A percentile compares a stretch with the other conserved stretches of the same genome.
Conservation (phyloP, 108 stramenopile genomes). For the Skeletonema marinoi region DNA sequence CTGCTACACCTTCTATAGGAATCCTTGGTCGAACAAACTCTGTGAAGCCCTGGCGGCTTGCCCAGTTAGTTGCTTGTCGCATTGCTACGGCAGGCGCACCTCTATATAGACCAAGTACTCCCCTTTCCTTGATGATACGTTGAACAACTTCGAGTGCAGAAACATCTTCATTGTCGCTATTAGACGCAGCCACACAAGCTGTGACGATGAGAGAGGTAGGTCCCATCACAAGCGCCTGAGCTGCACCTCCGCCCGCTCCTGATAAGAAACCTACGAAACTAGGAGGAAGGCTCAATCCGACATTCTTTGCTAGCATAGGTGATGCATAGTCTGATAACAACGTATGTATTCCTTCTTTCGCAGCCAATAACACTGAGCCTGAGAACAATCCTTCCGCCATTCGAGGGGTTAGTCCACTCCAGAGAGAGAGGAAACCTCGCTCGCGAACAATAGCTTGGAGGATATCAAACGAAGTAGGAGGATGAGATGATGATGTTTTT, state of each 20-base stretch:
- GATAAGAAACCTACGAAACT: conserved; percentile 24
- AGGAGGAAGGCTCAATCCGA: conserved; percentile 15
- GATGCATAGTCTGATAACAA: conserved; percentile 29
- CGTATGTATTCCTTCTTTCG: conserved; percentile 27
- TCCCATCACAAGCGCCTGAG: conserved; percentile 30
- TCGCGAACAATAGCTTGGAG: conserved; percentile 18
- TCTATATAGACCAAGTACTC: conserved; percentile 24
- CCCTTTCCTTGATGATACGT: conserved; percentile 8
- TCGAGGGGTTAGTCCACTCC: conserved; percentile 29
- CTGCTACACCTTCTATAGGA: conserved; percentile 17
- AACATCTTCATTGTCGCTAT: background rate
- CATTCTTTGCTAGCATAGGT: conserved; percentile 12
- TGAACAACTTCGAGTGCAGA: conserved; percentile 24
- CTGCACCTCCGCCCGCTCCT: conserved; percentile 35
- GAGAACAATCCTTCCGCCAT: conserved; percentile 39
- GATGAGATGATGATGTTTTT: background rate
- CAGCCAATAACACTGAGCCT: conserved; percentile 22
- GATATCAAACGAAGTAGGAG: conserved; percentile 12
- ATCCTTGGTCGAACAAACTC: conserved; percentile 26
- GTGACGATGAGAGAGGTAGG: conserved; percentile 36
- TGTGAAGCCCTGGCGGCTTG: conserved; percentile 37
- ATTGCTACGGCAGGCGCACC: conserved; percentile 33
- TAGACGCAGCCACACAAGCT: conserved; percentile 28
- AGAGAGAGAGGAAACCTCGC: conserved; percentile 13
- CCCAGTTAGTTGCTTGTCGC: conserved; percentile 40